These are phyloP conservation scores for Fusarium pseudocircinatum DNA, from an alignment of 2,329 filamentous ascomycete genomes.

Conservation along the genomic window DNA sequence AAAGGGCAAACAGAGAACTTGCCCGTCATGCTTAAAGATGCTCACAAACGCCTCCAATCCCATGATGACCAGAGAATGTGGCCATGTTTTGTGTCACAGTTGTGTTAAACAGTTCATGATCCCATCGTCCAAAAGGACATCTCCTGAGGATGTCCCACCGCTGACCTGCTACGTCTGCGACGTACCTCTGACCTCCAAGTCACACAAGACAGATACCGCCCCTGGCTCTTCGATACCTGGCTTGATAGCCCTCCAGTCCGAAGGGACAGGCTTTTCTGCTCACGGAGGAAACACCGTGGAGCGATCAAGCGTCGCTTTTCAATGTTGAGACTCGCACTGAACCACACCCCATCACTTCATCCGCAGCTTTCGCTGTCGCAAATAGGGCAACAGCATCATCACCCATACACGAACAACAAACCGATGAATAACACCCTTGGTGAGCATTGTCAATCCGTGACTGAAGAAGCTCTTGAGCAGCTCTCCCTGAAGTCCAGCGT, in stretches of 20 bases:
- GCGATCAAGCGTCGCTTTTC: constrained; percentile 81
- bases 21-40: constrained; percentile 85
- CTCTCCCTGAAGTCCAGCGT: constrained; percentile 79
- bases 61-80: constrained; percentile 85
- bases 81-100: constrained; percentile 87
- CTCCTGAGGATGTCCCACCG: constrained; percentile 57
- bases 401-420: constrained; percentile 79
- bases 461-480: constrained; percentile 85
- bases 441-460: constrained; percentile 87
- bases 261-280: constrained; percentile 92
- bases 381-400: constrained; percentile 47
- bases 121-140: constrained; percentile 55
- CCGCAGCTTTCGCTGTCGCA: constrained; percentile 37
- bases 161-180: constrained; percentile 86
- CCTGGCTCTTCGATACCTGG: constrained; percentile 73
- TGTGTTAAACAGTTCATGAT: constrained; percentile 88
- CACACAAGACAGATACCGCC: constrained; percentile 51
- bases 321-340: constrained; percentile 66
- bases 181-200: constrained; percentile 70
- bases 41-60: constrained; percentile 86
- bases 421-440: constrained; percentile 81
- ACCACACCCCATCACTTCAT: constrained; percentile 23
- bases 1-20: constrained; percentile 62
- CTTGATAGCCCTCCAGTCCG: constrained; percentile 80
- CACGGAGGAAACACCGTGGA: constrained; percentile 85